Base-by-base conservation (phyloP, 1,284 basidiomycete genomes). In the Fomitopsis schrenkii region DNA sequence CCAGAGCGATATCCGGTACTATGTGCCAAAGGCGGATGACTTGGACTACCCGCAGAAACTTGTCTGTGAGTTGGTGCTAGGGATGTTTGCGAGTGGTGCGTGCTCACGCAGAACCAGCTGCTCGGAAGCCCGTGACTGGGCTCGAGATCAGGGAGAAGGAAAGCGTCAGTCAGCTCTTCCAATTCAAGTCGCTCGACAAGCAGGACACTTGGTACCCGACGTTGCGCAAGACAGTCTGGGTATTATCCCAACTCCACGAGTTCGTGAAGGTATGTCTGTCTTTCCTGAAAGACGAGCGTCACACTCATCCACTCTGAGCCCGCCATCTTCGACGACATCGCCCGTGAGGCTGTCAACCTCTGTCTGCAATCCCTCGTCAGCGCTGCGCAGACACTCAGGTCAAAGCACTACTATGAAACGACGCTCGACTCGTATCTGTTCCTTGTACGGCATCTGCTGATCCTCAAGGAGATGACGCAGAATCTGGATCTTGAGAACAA, bases 141-240 rank as follows among this genome's bases (percentile, higher is more conserved):
- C 70, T 74, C 12, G 82, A 83, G 57, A 75, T 81, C 63, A 79
- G 74, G 66, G 88, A 90, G 71, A 90, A 90, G 73, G 83, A 87
- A 63, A 86, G 80, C 59, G 76, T 84, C 3, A 85, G 82, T 68
- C 80, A 85, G 59, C 75, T 93, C 59, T 89, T 94, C 75, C 82
- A 83, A 19, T 74, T 92, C 15, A 86, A 91, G n/a, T 83, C 87
- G 0, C 72, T 90, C 62, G 86, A 90, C 56, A 86, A 86, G 56
- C 87, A 91, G 71, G 87, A 90, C 61, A 91, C 87, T 1, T 97
- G 94, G 95, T 97, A 91, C 72, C 93, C 94, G 0, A 91, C 94
- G 0, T 72, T 98, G 55, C 81, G 84, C 66, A 92, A 89, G 68
- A 94, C 93, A 1, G 83, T 95, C 8, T 94, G 93, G 90, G 89